Evolutionary conservation across 805 yeast genomes (phyloP), one percentile per base, ranked within the genome.

Genomic region (Hanseniaspora singularis): DNA sequence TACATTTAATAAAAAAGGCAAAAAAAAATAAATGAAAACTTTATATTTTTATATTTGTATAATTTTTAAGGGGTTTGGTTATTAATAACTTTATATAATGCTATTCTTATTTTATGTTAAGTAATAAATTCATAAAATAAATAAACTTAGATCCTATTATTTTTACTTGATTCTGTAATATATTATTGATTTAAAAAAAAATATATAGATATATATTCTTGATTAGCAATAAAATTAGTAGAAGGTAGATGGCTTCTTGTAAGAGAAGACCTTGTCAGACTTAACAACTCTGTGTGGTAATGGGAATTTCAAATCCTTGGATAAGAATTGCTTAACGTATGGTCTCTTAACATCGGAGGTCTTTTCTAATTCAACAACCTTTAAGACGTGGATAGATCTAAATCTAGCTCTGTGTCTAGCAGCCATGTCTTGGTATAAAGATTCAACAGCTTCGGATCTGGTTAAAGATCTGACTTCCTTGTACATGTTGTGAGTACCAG

Each of bases 401-500:
- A 92, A 92, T 81, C 99, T 87, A 68, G 98, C 92, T 82, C 98
- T 87, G 94, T 92, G 99, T 79, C 98, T 88, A 63, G 99, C 96
- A 74, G 99, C 99, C 83, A 92, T 83, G 75, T 92, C 99, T 73
- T 83, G 88, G 92, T 92, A 92, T 81, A 92, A 81, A 68, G 92
- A 76, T 73, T 84, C 95, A 68, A 92, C 96, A 62, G 97, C 98
- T 71, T 85, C 95, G 57, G 87, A 94, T 79, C 99, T 92, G 78
- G 96, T 74, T 64, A 89, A 94, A 65, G 89, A 98, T 76, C 98
- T 87, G 92, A 86, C 85, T 79, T 92, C 99, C 81, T 92, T 92
- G 96, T 92, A 92, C 96, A 92, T 92, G 94, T 92, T 92, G 94
- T 92, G 98, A 67, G 95, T 88, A 77, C 99, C 99, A 61, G 98